Evolutionary conservation across 768 basidiomycete species (phyloP).

Genomic region (Suillus alpinus): DNA sequence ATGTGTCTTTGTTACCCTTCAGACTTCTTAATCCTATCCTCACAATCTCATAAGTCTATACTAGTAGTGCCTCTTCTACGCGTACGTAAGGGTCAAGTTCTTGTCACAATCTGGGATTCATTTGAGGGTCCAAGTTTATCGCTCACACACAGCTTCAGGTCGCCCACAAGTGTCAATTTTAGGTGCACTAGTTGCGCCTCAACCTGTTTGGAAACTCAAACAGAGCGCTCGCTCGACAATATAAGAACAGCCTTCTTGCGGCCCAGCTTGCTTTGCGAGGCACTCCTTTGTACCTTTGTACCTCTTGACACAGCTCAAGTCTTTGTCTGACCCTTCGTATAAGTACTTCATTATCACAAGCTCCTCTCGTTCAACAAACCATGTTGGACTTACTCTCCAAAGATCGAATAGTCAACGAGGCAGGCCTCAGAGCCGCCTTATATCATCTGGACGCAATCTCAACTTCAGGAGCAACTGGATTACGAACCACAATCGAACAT

Average conservation of each 20-base stretch:
- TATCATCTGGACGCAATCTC: slow-evolving; percentile 23
- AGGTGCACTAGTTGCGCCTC: neutral
- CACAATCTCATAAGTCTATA: no score
- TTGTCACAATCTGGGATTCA: neutral
- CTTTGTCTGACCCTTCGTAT: neutral
- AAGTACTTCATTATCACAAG: neutral
- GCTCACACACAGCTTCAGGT: neutral
- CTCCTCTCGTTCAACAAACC: neutral
- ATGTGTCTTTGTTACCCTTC: neutral
- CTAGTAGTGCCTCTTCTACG: neutral
- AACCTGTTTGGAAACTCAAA: neutral
- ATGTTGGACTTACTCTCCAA: neutral
- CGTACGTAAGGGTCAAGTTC: neutral
- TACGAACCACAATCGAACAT: slow-evolving; percentile 26
- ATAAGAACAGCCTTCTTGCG: neutral
- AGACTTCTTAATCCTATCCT: neutral
- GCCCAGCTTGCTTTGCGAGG: neutral
- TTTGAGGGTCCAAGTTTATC: neutral
- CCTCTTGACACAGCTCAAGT: neutral
- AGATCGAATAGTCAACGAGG: slow-evolving; percentile 14
- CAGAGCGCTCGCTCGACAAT: neutral
- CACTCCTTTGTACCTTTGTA: neutral
- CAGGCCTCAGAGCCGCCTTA: slow-evolving; percentile 17
- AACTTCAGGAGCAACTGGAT: slow-evolving; percentile 15
- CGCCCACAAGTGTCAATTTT: neutral